These are phyloP conservation scores for Cardamine occulta DNA, from an alignment of 345 rosid genomes.

Conservation along the genomic window DNA sequence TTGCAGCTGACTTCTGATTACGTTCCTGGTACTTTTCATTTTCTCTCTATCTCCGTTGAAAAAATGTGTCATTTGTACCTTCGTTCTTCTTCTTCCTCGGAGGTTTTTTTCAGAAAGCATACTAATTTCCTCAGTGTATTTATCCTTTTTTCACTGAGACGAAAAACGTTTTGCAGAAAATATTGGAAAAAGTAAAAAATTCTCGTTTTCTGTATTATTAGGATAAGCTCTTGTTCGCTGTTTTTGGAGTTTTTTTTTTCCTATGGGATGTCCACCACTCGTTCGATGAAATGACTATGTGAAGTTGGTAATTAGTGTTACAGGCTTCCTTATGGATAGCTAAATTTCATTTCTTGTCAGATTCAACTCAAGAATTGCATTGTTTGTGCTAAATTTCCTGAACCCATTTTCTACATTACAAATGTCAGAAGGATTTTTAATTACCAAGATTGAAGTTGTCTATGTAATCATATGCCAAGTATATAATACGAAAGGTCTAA, in stretches of 20 bases:
- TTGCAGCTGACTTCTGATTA: slow-evolving; percentile 31
- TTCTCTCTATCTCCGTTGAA: background rate
- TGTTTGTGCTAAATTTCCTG: background rate
- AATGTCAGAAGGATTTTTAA: background rate
- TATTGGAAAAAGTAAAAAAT: background rate
- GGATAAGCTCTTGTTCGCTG: slow-evolving; percentile 19
- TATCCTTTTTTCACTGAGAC: background rate
- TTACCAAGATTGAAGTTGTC: background rate
- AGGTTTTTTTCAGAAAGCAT: background rate
- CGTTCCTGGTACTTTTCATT: slow-evolving; percentile 25
- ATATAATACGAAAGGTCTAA: background rate
- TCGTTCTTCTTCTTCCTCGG: slow-evolving; percentile 5
- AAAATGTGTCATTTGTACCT: background rate
- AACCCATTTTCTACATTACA: background rate
- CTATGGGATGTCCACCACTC: slow-evolving; percentile 13
- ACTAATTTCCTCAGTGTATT: background rate
- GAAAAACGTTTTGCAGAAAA: background rate
- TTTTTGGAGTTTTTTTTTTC: background rate
- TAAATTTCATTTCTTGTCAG: background rate
- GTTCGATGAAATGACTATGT: slow-evolving; percentile 34
- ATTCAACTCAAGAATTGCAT: background rate
- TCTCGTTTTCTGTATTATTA: background rate
- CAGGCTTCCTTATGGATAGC: background rate
- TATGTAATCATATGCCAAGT: background rate
- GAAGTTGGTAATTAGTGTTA: background rate